These are phyloP conservation scores for Myxozyma mucilagina DNA, from an alignment of 805 yeast species.

Conservation along the genomic window DNA sequence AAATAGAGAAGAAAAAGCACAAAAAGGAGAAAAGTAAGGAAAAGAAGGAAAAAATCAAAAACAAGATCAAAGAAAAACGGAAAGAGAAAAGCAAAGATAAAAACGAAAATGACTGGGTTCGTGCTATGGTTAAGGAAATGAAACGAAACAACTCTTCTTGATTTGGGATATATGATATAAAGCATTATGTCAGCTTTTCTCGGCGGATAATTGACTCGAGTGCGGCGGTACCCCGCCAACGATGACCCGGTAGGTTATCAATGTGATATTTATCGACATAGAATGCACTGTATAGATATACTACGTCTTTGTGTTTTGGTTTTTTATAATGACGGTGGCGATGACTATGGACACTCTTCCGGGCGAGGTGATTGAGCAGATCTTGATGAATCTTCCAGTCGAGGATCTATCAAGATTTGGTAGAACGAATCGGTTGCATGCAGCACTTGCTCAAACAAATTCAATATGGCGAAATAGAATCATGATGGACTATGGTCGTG, in stretches of 20 bases:
- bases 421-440: neutral
- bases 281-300: too few species aligned
- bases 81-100: slow-evolving; percentile 23
- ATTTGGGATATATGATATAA: neutral
- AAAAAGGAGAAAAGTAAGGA: slow-evolving; percentile 35
- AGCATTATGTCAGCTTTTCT: neutral
- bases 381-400: neutral
- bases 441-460: neutral
- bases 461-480: slow-evolving; percentile 3
- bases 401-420: slow-evolving; percentile 3
- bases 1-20: slow-evolving; percentile 29
- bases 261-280: neutral
- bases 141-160: slow-evolving; percentile 1
- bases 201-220: neutral
- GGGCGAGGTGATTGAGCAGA: neutral
- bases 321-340: too few species aligned
- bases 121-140: slow-evolving; percentile 13
- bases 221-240: neutral
- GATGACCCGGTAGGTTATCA: neutral
- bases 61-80: slow-evolving; percentile 40
- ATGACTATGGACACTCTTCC: neutral
- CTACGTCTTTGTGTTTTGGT: too few species aligned
- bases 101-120: slow-evolving; percentile 16
- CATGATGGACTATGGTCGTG: slow-evolving; percentile 6
- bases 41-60: slow-evolving; percentile 31